phyloP scores from a whole-genome alignment of 495 filamentous ascomycete species.

The Hamigera avellanea region DNA sequence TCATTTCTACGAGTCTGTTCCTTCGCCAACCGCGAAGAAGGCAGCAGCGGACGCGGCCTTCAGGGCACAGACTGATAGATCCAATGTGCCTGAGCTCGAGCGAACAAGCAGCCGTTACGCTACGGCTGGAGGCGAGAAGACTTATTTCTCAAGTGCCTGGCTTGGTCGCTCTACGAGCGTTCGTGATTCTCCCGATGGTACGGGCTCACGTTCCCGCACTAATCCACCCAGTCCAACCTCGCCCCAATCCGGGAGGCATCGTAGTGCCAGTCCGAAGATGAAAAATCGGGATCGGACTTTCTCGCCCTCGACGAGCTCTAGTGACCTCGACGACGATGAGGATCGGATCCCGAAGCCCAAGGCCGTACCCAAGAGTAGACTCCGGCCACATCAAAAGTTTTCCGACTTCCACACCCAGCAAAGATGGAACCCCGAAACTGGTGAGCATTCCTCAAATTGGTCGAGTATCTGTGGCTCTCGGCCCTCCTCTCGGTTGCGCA shows the following conservation, averaged over 20 bases:
- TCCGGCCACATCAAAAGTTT: conserved; percentile 24
- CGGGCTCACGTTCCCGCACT: conserved; percentile 16
- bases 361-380: conserved; percentile 32
- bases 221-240: conserved; percentile 24
- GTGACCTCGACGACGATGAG: conserved; percentile 20
- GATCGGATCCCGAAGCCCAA: conserved; percentile 22
- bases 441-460: conserved; percentile 16
- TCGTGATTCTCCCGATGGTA: conserved; percentile 28
- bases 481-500: conserved; percentile 2
- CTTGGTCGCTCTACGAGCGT: conserved; percentile 33
- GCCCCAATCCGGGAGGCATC: conserved; percentile 18
- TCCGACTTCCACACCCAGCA: conserved; percentile 17
- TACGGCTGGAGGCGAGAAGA: conserved; percentile 58
- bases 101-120: conserved; percentile 61
- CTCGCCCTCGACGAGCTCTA: conserved; percentile 26
- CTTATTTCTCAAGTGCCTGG: conserved; percentile 34
- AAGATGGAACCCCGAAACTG: conserved; percentile 14
- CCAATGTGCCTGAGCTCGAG: conserved; percentile 23
- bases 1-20: conserved; percentile 23
- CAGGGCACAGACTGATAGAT: conserved; percentile 7
- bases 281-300: conserved; percentile 11
- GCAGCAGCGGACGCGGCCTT: conserved; percentile 11
- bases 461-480: conserved; percentile 1
- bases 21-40: conserved; percentile 32
- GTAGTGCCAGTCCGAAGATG: conserved; percentile 30